Evolutionary conservation across 352 stramenopile genomes (phyloP), one percentile per base, ranked within the genome.

Genomic region (Globisporangium okanoganense): DNA sequence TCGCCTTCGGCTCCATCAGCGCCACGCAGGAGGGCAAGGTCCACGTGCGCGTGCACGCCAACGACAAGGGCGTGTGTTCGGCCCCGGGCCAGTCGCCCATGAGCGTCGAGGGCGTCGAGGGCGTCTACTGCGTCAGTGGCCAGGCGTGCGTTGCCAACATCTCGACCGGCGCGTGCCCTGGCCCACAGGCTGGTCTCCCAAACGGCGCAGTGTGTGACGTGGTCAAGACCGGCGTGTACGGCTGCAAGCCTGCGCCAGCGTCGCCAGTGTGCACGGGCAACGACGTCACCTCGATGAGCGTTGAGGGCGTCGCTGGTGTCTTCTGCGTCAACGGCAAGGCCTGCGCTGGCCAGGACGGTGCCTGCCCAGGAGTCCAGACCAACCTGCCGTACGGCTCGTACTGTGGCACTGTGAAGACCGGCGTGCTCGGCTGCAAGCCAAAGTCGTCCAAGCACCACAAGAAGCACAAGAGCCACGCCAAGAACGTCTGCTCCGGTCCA

Each of bases 351-450:
- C 59, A 71, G 44, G 60, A 74, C 41, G 64, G 64, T 13, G 10
- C 18, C 3, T 74, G 67, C 6, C 67, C 67, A 7, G 49, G 25
- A 20, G 12, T 22, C 16, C 44, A 51, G 22, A 13, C 44, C 6
- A 10, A 10, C n/a, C 44, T 51, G 0, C 44, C 44, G 3, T 33
- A 51, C 44, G 64, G 64, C 1, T 50, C 67, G 5, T 63, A 71
- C 52, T 74, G 67, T 13, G 64, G 43, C 14, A 66, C 48, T 29
- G 64, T 74, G 10, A 59, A 74, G 36, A 74, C 67, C 2, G 64
- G 64, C 29, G 67, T 74, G 22, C 66, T 69, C 47, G 67, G 67
- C 12, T 74, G 68, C 45, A 61, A 50, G 31, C 22, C 33, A n/a
- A 51, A 51, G 44, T 18, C 20, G 1, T 8, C 44, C 22, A 51